Evolutionary conservation across 75 land plant species (phyloP), one percentile per base, ranked within the genome.

Genomic region (Adiantum capillusveneris): DNA sequence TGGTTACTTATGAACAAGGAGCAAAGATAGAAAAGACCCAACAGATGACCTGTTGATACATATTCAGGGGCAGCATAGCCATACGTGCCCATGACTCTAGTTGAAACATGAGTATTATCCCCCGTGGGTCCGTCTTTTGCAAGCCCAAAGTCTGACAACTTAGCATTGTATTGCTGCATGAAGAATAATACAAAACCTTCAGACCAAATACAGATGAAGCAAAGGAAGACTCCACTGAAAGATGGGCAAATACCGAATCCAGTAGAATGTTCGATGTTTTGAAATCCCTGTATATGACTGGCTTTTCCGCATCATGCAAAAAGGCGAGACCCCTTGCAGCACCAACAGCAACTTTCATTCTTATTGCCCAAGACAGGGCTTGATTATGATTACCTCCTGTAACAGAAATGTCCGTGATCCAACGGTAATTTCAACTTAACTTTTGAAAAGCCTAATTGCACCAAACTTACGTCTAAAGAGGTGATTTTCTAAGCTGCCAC

Each of bases 11-110:
- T n/a, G n/a, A n/a, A n/a, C n/a, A n/a, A n/a, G n/a, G n/a, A n/a
- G n/a, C n/a, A n/a, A n/a, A n/a, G n/a, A n/a, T n/a, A n/a, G n/a
- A n/a, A n/a, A n/a, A n/a, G n/a, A n/a, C 29, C 3, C 31, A 20
- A 36, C 61, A 31, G 11, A 21, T 59, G 20, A 21, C 61, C 12
- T 37, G 61, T 11, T 20, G 12, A 44, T 20, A 29, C 72, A 59
- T 82, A 86, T 39, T 87, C 91, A 13, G 91, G 91, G 59, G 86
- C 91, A 9, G 86, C 86, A 7, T 68, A 68, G 57, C 71, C 71
- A 18, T 62, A 62, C 22, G 71, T 68, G 19, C 71, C 71, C 71
- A 68, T 68, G 26, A 68, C 71, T 25, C 71, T 56, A 1, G 71
- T 68, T 29, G 71, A 62, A 14, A 68, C 66, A 53, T 52, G 49